Conservation (phyloP, 169 alveolate genomes). For the Amoebophrya sp. region DNA sequence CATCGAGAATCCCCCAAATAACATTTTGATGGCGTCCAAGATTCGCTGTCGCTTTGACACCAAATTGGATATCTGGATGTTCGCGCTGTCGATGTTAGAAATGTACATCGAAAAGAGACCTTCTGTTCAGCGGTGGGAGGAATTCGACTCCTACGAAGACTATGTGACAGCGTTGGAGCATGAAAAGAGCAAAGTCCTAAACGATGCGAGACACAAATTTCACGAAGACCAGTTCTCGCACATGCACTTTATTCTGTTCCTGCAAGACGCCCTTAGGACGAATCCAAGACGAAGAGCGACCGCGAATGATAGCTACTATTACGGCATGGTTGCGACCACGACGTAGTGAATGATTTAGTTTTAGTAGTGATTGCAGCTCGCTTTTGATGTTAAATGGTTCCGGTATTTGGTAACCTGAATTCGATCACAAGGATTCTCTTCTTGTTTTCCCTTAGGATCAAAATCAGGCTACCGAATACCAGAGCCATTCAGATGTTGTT, state of each 20-base stretch:
- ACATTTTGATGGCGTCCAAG: not conserved
- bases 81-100: not conserved
- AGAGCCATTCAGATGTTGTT: too few relatives aligned
- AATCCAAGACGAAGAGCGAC: not conserved
- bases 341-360: too few relatives aligned
- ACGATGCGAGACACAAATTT: not conserved
- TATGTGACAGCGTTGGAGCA: not conserved
- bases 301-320: not conserved
- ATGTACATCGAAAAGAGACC: not conserved
- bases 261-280: not conserved
- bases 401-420: too few relatives aligned
- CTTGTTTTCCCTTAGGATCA: too few relatives aligned
- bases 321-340: too few relatives aligned
- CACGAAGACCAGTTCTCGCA: conserved; percentile 10
- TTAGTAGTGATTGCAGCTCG: too few relatives aligned
- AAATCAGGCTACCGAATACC: too few relatives aligned
- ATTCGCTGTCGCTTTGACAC: not conserved
- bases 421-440: too few relatives aligned
- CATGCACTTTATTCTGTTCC: not conserved
- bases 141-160: not conserved
- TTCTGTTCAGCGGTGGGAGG: not conserved
- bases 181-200: not conserved
- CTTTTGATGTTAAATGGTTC: too few relatives aligned
- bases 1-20: not conserved
- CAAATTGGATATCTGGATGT: not conserved